phyloP scores from a whole-genome alignment of 164 flowering plant species.

The Aristolochia fimbriata region DNA sequence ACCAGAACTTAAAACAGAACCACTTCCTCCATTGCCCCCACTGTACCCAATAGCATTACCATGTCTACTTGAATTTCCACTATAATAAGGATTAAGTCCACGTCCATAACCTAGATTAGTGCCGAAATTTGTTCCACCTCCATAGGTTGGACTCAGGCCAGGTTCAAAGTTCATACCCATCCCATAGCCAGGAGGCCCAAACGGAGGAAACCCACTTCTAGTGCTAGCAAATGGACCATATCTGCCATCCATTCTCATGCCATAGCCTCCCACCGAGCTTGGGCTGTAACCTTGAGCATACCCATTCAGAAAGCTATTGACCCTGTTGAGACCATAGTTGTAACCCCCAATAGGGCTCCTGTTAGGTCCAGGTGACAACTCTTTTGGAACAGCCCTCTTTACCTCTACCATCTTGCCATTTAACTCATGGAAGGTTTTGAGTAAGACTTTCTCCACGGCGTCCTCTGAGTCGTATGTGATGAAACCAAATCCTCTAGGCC shows the following conservation, averaged over 20 bases:
- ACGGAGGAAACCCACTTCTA: slow-evolving; percentile 42
- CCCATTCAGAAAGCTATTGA: slow-evolving; percentile 37
- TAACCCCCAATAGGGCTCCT: slow-evolving; percentile 53
- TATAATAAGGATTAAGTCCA: slow-evolving; percentile 34
- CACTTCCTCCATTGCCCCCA: slow-evolving; percentile 48
- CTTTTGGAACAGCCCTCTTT: slow-evolving; percentile 74
- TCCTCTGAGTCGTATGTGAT: slow-evolving; percentile 73
- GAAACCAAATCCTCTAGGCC: slow-evolving; percentile 85
- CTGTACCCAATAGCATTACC: slow-evolving; percentile 47
- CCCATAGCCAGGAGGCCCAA: slow-evolving; percentile 40
- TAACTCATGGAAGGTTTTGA: slow-evolving; percentile 64
- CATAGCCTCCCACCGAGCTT: slow-evolving; percentile 48
- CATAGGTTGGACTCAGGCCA: slow-evolving; percentile 36
- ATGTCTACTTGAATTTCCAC: slow-evolving; percentile 40
- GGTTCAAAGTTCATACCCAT: slow-evolving; percentile 40
- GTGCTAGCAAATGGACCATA: slow-evolving; percentile 35
- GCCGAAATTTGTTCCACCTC: slow-evolving; percentile 27
- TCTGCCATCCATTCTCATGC: slow-evolving; percentile 55
- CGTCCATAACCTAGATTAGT: slow-evolving; percentile 41
- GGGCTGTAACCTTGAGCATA: slow-evolving; percentile 43
- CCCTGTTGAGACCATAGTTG: slow-evolving; percentile 42
- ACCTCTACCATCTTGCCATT: slow-evolving; percentile 85
- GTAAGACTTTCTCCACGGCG: slow-evolving; percentile 57
- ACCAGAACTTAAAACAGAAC: slow-evolving; percentile 50
- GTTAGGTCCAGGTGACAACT: slow-evolving; percentile 51